phyloP scores from a whole-genome alignment of 2,329 filamentous ascomycete genomes.

The Talaromyces albobiverticillius region DNA sequence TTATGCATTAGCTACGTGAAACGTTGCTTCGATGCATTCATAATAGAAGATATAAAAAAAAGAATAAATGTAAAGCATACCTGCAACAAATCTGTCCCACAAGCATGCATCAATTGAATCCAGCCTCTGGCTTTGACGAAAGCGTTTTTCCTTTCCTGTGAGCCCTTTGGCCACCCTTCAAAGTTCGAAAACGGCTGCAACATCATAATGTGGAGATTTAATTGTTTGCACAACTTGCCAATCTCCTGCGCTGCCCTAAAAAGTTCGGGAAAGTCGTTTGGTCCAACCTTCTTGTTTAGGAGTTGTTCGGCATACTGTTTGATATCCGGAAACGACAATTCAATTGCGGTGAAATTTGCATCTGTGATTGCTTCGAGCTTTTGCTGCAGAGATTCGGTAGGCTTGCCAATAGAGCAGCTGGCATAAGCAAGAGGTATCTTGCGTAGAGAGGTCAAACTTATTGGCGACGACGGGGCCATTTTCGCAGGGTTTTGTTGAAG shows the following conservation, averaged over 20 bases:
- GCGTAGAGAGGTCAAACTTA: constrained; percentile 18
- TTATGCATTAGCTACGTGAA: neutral
- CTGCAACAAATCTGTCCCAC: constrained; percentile 69
- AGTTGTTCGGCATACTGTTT: constrained; percentile 58
- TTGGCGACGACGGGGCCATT: constrained; percentile 6
- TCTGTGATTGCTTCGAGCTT: constrained; percentile 40
- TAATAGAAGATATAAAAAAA: neutral
- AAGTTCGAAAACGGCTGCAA: constrained; percentile 75
- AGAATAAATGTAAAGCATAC: constrained; percentile 35
- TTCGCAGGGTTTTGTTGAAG: neutral
- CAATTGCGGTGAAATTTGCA: constrained; percentile 60
- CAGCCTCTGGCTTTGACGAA: constrained; percentile 64
- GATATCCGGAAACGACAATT: constrained; percentile 73
- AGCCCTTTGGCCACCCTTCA: constrained; percentile 66
- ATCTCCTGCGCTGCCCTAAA: constrained; percentile 55
- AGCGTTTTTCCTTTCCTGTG: constrained; percentile 58
- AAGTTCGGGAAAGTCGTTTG: constrained; percentile 60
- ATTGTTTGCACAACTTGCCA: constrained; percentile 52
- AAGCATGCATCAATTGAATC: constrained; percentile 68
- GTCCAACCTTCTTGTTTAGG: constrained; percentile 46
- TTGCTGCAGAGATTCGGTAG: constrained; percentile 32
- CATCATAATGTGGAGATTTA: constrained; percentile 63
- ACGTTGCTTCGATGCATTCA: no score
- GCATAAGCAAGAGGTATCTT: constrained; percentile 40
- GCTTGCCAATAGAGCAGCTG: constrained; percentile 41